These are phyloP conservation scores for Cytospora leucostoma DNA, from an alignment of 2,329 filamentous ascomycete genomes.

Conservation along the genomic window DNA sequence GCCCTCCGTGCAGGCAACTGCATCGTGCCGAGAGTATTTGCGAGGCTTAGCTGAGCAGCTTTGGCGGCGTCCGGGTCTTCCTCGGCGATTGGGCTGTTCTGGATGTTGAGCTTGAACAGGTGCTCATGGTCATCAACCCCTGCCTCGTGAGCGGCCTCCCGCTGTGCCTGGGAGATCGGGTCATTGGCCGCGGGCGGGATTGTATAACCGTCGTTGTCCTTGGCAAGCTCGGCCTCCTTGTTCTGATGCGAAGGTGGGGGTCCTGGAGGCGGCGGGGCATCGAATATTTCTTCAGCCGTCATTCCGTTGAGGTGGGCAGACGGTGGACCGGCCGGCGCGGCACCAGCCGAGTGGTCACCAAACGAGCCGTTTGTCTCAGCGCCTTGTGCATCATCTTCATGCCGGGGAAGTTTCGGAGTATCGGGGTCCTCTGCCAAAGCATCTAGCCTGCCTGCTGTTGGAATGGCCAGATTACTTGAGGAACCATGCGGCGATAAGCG, in stretches of 20 bases:
- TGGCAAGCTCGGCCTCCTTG: conserved; percentile 45
- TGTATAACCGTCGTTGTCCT: conserved; percentile 75
- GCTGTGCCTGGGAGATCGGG: conserved; percentile 71
- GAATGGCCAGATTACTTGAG: conserved; percentile 59
- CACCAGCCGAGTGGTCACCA: conserved; percentile 32
- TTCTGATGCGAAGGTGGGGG: conserved; percentile 50
- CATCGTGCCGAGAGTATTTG: conserved; percentile 67
- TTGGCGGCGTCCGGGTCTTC: conserved; percentile 74
- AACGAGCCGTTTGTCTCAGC: conserved; percentile 23
- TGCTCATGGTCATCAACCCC: conserved; percentile 60
- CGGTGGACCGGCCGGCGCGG: conserved; percentile 27
- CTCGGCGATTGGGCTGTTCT: conserved; percentile 75
- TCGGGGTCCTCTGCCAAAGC: conserved; percentile 60
- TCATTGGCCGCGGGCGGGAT: conserved; percentile 66
- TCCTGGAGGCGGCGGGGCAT: conserved; percentile 53
- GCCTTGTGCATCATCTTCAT: conserved; percentile 12
- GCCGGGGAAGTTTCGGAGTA: conserved; percentile 36
- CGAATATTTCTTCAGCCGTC: conserved; percentile 48
- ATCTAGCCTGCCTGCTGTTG: conserved; percentile 53
- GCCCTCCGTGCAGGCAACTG: conserved; percentile 67
- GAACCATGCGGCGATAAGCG: conserved; percentile 60
- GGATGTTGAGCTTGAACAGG: conserved; percentile 77
- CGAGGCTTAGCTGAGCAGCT: conserved; percentile 74
- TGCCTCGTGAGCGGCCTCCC: conserved; percentile 56
- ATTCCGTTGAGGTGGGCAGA: conserved; percentile 51